Conservation (phyloP, 805 yeast species). For the Spathaspora arborariae region DNA sequence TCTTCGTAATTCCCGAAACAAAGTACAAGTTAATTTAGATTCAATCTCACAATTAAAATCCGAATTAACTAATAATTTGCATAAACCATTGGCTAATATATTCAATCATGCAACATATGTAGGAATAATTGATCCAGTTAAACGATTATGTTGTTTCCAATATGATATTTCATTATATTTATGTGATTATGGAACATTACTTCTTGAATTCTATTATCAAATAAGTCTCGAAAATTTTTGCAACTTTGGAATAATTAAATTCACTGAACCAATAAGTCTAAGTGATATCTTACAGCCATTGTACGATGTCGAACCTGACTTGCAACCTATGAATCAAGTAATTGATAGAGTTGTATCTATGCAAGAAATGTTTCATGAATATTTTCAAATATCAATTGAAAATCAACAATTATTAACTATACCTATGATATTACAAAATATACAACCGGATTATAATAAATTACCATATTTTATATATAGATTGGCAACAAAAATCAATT, state of each 20-base stretch:
- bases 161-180: slow-evolving; percentile 72
- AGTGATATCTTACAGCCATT: slow-evolving; percentile 37
- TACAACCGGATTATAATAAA: slow-evolving; percentile 60
- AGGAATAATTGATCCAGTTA: slow-evolving; percentile 73
- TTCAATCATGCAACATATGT: slow-evolving; percentile 70
- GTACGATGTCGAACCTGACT: slow-evolving; percentile 15
- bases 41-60: slow-evolving; percentile 57
- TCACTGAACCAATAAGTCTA: slow-evolving; percentile 21
- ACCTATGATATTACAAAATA: slow-evolving; percentile 67
- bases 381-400: slow-evolving; percentile 56
- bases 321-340: slow-evolving; percentile 13
- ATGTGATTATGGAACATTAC: slow-evolving; percentile 73
- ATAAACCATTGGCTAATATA: slow-evolving; percentile 58
- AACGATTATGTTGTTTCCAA: slow-evolving; percentile 79
- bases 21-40: slow-evolving; percentile 46
- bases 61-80: slow-evolving; percentile 43
- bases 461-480: slow-evolving; percentile 64
- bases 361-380: slow-evolving; percentile 79
- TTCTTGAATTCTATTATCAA: slow-evolving; percentile 75
- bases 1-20: slow-evolving; percentile 3
- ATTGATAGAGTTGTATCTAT: slow-evolving; percentile 32
- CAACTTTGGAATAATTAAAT: slow-evolving; percentile 59
- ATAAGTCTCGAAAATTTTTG: slow-evolving; percentile 72
- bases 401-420: slow-evolving; percentile 41
- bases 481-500: slow-evolving; percentile 56